Base-by-base conservation (phyloP, 441 rosid genomes). In the Viola pubescens region DNA sequence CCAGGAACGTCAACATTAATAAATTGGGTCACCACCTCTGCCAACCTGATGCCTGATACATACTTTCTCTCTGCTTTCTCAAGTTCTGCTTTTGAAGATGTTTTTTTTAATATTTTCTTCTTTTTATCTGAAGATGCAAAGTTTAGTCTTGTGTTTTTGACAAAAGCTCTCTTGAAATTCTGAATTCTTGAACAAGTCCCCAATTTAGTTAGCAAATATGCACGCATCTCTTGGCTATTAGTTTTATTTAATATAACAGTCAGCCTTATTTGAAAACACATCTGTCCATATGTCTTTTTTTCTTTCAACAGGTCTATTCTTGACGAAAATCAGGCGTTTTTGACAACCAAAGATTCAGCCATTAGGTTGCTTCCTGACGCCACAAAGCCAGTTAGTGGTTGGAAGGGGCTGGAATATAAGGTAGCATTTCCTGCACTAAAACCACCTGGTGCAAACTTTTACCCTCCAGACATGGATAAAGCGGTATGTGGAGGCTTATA, bases 391-490 rank as follows among this genome's bases (percentile, higher is more conserved):
- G 71, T 86, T 60, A 51, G 66, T 57, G 91, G 92, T 65, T 94
- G 98, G 98, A 88, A 83, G 80, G 98, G 98, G 59, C 69, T 94
- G 56, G 88, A 88, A 71, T 89, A 86, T 74, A 87, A 80, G 76
- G 82, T 79, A 55, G 88, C 96, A 54, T 89, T 89, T 76, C 98
- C 98, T 11, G 16, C 67, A 67, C 69, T 38, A 57, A 86, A 86
- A 71, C 98, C 97, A 48, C 89, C 92, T 42, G 89, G 96, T 63
- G 96, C 95, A 50, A 94, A 89, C 77, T 94, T 89, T 66, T 89
- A 94, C 66, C 97, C 97, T 60, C 83, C 96, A 8, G 98, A 94
- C 71, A 86, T 94, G 98, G 91, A 89, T 58, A 89, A 89, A 82
- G 62, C 0, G 95, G 98, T 94, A 83, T 8, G 41, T 3, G 5